Conservation (phyloP, 352 stramenopile species). For the Globisporangium nodosum region DNA sequence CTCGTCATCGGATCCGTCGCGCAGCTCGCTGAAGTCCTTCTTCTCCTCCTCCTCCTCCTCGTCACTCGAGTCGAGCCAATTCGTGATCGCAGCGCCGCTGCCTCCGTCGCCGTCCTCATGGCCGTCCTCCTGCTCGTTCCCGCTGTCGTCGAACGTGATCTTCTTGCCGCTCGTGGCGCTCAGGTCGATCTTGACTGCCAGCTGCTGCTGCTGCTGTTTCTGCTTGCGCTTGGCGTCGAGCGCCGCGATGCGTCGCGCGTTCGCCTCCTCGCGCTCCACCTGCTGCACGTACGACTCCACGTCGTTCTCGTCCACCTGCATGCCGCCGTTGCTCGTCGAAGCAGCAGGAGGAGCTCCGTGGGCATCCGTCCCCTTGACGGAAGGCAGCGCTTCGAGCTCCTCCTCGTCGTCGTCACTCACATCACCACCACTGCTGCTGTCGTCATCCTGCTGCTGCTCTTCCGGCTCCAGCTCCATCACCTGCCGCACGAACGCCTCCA, state of each 20-base stretch:
- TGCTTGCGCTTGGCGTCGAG: constrained; percentile 37
- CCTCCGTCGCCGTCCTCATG: neutral
- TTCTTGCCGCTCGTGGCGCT: constrained; percentile 39
- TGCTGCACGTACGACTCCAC: constrained; percentile 7
- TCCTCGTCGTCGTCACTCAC: constrained; percentile 3
- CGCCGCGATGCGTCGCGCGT: constrained; percentile 44
- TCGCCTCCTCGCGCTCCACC: constrained; percentile 24
- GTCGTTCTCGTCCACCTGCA: constrained; percentile 5
- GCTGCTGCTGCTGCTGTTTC: constrained; percentile 26
- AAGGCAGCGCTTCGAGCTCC: neutral
- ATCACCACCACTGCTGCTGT: neutral
- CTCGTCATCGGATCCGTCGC: constrained; percentile 51
- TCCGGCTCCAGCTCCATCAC: constrained; percentile 16
- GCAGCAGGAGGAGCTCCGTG: too few species aligned
- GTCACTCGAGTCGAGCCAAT: constrained; percentile 13
- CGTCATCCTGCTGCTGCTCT: constrained; percentile 2
- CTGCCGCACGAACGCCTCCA: constrained; percentile 35
- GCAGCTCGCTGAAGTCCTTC: constrained; percentile 4
- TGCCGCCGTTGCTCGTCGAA: too few species aligned
- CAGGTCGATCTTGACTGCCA: constrained; percentile 22
- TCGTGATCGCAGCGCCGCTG: neutral
- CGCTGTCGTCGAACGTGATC: constrained; percentile 73
- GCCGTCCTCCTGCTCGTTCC: constrained; percentile 35
- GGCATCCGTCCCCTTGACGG: neutral
- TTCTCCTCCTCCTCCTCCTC: constrained; percentile 17